phyloP scores from a whole-genome alignment of 306 rosid species.

The Rosa rugosa region DNA sequence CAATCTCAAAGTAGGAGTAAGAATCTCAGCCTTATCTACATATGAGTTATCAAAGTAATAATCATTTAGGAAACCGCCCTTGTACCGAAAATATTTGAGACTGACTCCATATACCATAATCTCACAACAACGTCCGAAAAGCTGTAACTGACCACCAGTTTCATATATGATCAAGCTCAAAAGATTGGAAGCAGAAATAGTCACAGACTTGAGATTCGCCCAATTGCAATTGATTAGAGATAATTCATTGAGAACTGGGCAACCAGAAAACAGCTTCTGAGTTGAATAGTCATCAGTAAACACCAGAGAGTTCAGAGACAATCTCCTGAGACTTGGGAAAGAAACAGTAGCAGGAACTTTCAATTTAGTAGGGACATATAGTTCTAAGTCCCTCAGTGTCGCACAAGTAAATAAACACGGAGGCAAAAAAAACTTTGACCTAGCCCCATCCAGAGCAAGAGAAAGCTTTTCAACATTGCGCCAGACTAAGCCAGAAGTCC shows the following conservation, averaged over 20 bases:
- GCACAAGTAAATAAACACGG: background rate
- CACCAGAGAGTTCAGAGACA: background rate
- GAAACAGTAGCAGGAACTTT: background rate
- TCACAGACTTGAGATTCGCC: background rate
- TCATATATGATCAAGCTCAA: constrained; percentile 1
- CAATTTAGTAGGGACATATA: background rate
- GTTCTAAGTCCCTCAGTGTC: background rate
- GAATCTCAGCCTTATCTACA: background rate
- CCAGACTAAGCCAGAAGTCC: background rate
- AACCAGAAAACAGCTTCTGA: constrained; percentile 2
- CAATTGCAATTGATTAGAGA: background rate
- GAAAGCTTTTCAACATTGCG: background rate
- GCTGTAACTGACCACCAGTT: too few relatives aligned
- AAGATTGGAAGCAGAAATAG: background rate
- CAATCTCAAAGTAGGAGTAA: background rate
- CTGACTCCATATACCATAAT: background rate
- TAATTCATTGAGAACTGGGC: constrained; percentile 4
- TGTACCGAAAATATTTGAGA: background rate
- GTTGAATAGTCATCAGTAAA: constrained; percentile 5
- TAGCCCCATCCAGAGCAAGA: background rate
- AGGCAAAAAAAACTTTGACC: background rate
- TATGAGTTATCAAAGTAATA: background rate
- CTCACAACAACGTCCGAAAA: background rate
- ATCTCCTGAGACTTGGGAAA: background rate
- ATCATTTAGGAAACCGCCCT: background rate